Base-by-base conservation (phyloP, 2,329 filamentous ascomycete species). In the Cercospora zeae-maydis region DNA sequence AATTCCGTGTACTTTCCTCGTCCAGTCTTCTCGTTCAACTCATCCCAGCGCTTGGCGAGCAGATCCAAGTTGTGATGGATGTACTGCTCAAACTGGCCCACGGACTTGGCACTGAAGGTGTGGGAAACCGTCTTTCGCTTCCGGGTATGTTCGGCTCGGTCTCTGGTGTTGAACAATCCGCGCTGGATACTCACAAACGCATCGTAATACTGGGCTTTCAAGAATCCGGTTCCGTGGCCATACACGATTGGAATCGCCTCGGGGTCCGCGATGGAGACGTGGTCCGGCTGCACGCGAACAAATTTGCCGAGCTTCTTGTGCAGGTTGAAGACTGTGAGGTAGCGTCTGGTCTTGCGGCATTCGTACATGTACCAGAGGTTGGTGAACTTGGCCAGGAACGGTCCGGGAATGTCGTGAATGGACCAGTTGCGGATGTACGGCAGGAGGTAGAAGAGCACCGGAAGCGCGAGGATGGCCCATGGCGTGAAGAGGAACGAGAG, bases 71-170 rank as follows among this genome's bases (percentile, higher is more conserved):
- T 96, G 67, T 83, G 80, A 73, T 91, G 88, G 69, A 96, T 93
- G 76, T 93, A 96, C 57, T 92, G 90, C 79, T 96, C 92, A 73
- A 73, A 73, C 74, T 96, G 87, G 63, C 83, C 83, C 59, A 96
- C 84, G 9, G 86, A 90, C 78, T 93, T 96, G 64, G 88, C 83
- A 13, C 88, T 90, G 78, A 96, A 96, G 33, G 91, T 95, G 76
- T 96, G 91, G 1, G 90, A 87, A 53, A 96, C 86, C 2, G 91
- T 88, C 83, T 96, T 96, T 71, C 92, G 86, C 83, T 96, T 97
- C 66, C 92, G 87, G 0, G 88, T 88, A 76, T 97, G 92, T 72
- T 96, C 91, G 0, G 81, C 81, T 54, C 93, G 85, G 77, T 93
- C 86, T 33, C 93, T 84, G 0, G 92, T 96, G 77, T 96, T 96